Evolutionary conservation across 108 stramenopile species (phyloP), one percentile per base, ranked within the genome.

Genomic region (Ochromonas danica): DNA sequence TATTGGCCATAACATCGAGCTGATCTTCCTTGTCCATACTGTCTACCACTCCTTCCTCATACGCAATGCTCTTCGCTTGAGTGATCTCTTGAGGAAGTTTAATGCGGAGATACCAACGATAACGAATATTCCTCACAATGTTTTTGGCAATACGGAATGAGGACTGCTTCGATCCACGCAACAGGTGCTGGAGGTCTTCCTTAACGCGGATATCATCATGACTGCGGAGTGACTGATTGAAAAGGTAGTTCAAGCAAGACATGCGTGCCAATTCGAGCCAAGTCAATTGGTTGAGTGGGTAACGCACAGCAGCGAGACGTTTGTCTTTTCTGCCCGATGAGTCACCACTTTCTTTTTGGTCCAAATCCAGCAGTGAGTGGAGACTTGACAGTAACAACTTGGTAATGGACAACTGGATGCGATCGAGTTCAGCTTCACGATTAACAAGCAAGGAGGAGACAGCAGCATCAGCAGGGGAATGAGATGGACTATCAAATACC

Each of bases 201-300:
- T 67, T 67, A 10, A 6, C 31, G 6, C 63, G 17, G 63, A 3
- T 25, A 6, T 14, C 6, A 14, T 67, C 63, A n/a, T n/a, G n/a
- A n/a, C n/a, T n/a, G n/a, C n/a, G n/a, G n/a, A n/a, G n/a, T n/a
- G n/a, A n/a, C n/a, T n/a, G n/a, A 36, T 6, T 67, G 33, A 31
- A 35, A 10, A 67, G 10, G 31, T 67, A 67, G 6, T 22, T 33
- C 14, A 75, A 10, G 6, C 6, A 35, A 33, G 10, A 14, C 72
- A 75, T 75, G 17, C 72, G 36, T 10, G 40, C 72, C 38, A 75
- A 75, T 60, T 75, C 72, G 27, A 10, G n/a, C 72, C 72, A 75
- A 27, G 72, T 75, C 51, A 75, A 75, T 60, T 75, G 72, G 25
- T 75, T 75, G 14, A 70, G 22, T 31, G 67, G 67, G 39, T 31